phyloP scores from a whole-genome alignment of 352 stramenopile species.

The Phytophthora cryptogea region DNA sequence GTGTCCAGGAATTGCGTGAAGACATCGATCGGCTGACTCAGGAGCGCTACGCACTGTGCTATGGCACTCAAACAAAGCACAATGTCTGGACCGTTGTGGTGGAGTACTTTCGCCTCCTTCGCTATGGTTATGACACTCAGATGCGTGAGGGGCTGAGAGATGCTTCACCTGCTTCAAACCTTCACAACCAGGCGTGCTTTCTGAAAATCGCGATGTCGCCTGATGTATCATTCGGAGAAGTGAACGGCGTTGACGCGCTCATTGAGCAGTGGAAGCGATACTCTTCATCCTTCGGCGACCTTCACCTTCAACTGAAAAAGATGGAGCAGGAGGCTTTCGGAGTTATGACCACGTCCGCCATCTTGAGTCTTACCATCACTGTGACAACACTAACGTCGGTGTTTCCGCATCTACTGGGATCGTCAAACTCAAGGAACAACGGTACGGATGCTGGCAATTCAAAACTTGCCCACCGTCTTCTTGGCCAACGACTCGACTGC shows the following conservation, averaged over 20 bases:
- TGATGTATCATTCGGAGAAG: slow-evolving; percentile 21
- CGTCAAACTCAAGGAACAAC: not conserved
- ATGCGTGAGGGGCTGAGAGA: not conserved
- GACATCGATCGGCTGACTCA: slow-evolving; percentile 18
- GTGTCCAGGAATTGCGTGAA: slow-evolving; percentile 16
- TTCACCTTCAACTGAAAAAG: slow-evolving; percentile 30
- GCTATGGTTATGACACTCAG: slow-evolving; percentile 3
- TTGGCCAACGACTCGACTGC: slow-evolving; percentile 13
- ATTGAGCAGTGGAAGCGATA: slow-evolving; percentile 35
- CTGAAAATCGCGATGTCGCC: slow-evolving; percentile 20
- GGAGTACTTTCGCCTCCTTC: slow-evolving; percentile 33
- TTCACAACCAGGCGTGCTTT: slow-evolving; percentile 25
- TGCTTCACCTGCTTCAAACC: not conserved
- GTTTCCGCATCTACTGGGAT: slow-evolving; percentile 18
- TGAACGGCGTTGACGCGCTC: slow-evolving; percentile 13
- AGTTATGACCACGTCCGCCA: slow-evolving; percentile 2
- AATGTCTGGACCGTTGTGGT: slow-evolving; percentile 14
- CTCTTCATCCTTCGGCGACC: slow-evolving; percentile 20
- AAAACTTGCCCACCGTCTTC: slow-evolving; percentile 6
- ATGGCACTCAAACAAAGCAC: slow-evolving; percentile 9
- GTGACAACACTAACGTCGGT: slow-evolving; percentile 10
- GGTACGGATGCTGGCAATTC: not conserved
- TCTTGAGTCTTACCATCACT: slow-evolving; percentile 15
- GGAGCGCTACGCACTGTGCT: slow-evolving; percentile 3
- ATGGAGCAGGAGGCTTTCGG: slow-evolving; percentile 24